Percentiles rank a stretch among this genome's conserved stretches.
Evolutionary conservation across 2,329 filamentous ascomycete genomes (phyloP).

Genomic region (Colletotrichum coccodes): DNA sequence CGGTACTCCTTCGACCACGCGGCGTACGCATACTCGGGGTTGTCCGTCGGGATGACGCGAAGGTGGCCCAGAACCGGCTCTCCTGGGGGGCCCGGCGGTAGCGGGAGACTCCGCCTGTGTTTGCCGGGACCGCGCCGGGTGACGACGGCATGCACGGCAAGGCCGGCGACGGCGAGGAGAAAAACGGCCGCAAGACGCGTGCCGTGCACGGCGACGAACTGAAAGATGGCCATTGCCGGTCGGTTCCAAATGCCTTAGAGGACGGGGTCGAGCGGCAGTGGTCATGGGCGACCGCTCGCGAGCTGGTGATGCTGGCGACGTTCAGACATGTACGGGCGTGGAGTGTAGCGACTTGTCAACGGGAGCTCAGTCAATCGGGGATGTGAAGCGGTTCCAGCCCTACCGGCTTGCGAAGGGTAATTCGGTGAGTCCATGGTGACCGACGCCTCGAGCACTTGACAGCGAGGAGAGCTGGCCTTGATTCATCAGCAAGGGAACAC

Average conservation of each 20-base stretch:
- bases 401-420: not conserved
- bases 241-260: not conserved
- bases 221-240: not conserved
- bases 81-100: conserved; percentile 45
- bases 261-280: not conserved
- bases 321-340: not conserved
- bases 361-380: not conserved
- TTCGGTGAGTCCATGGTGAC: not conserved
- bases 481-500: not conserved
- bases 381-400: no score
- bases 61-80: conserved; percentile 55
- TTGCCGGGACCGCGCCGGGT: not conserved
- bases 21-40: conserved; percentile 44
- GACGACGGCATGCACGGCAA: not conserved
- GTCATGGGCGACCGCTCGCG: not conserved
- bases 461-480: not conserved
- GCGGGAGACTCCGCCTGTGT: conserved; percentile 25
- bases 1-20: conserved; percentile 60
- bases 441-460: not conserved
- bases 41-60: conserved; percentile 50
- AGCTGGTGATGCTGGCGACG: not conserved
- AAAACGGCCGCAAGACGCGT: conserved; percentile 14
- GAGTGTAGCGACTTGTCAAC: not conserved
- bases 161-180: not conserved
- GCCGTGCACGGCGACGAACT: not conserved